Percentiles rank a stretch among this genome's conserved stretches.
Evolutionary conservation across 768 basidiomycete species (phyloP).

Genomic region (Leccinum fibrillosum): DNA sequence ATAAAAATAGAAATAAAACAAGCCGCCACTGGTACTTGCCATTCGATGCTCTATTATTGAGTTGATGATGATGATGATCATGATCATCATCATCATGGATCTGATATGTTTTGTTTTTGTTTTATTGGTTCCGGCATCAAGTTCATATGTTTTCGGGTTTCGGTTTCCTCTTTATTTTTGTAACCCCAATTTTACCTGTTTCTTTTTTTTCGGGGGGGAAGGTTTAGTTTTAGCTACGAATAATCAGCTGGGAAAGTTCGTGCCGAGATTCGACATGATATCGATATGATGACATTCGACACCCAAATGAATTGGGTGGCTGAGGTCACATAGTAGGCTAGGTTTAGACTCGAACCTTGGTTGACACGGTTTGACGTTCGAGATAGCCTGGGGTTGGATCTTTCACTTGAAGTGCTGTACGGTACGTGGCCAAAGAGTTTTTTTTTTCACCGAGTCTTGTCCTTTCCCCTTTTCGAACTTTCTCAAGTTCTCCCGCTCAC

Average conservation of each 20-base stretch:
- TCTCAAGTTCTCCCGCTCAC: background rate
- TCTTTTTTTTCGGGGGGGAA: background rate
- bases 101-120: background rate
- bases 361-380: background rate
- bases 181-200: background rate
- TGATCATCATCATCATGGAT: slow-evolving; percentile 13
- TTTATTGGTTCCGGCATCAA: background rate
- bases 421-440: background rate
- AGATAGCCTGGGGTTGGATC: background rate
- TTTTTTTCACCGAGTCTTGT: background rate
- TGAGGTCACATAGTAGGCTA: background rate
- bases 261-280: background rate
- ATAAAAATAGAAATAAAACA: background rate
- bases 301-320: background rate
- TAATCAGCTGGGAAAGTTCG: background rate
- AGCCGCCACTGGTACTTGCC: slow-evolving; percentile 6
- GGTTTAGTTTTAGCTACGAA: background rate
- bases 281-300: background rate
- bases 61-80: background rate
- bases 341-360: background rate
- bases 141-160: background rate
- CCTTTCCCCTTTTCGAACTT: background rate
- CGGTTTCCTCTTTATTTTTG: background rate
- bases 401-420: background rate
- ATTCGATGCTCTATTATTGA: background rate